Conservation (phyloP, 345 rosid genomes). For the Boechera retrofracta region DNA sequence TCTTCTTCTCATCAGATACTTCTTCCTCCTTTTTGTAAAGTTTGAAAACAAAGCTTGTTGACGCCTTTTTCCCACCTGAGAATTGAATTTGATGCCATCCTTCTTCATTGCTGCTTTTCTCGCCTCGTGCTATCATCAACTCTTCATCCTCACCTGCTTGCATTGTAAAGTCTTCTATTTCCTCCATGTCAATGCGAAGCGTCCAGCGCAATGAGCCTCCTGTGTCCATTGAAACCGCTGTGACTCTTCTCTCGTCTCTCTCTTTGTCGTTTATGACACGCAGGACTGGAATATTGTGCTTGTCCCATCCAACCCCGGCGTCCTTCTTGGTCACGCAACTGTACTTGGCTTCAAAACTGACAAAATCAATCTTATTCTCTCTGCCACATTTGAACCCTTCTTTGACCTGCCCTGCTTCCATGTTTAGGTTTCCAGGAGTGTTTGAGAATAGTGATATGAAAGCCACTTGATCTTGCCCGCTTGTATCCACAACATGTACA, state of each 20-base stretch:
- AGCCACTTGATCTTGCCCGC: slow-evolving; percentile 57
- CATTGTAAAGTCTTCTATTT: slow-evolving; percentile 73
- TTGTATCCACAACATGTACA: slow-evolving; percentile 89
- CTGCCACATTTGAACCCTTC: slow-evolving; percentile 85
- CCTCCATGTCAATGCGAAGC: slow-evolving; percentile 76
- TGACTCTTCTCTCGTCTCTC: slow-evolving; percentile 48
- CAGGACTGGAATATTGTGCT: slow-evolving; percentile 63
- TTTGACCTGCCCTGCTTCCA: slow-evolving; percentile 67
- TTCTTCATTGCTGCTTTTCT: slow-evolving; percentile 53
- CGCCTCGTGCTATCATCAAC: slow-evolving; percentile 60
- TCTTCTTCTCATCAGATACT: slow-evolving; percentile 32
- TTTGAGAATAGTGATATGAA: slow-evolving; percentile 70
- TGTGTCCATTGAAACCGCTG: slow-evolving; percentile 62
- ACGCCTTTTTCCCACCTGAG: slow-evolving; percentile 77
- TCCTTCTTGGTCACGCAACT: slow-evolving; percentile 71
- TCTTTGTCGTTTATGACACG: slow-evolving; percentile 52
- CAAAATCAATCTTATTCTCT: slow-evolving; percentile 73
- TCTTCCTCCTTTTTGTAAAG: slow-evolving; percentile 51
- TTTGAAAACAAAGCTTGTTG: slow-evolving; percentile 60
- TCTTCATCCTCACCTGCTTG: slow-evolving; percentile 56
- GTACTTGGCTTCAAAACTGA: slow-evolving; percentile 72
- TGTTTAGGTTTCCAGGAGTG: slow-evolving; percentile 84
- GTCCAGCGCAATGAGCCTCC: slow-evolving; percentile 82
- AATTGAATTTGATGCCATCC: slow-evolving; percentile 92
- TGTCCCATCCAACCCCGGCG: slow-evolving; percentile 71